Evolutionary conservation across 2,329 filamentous ascomycete species (phyloP), one percentile per base, ranked within the genome.

Genomic region (Phialophora expanda): DNA sequence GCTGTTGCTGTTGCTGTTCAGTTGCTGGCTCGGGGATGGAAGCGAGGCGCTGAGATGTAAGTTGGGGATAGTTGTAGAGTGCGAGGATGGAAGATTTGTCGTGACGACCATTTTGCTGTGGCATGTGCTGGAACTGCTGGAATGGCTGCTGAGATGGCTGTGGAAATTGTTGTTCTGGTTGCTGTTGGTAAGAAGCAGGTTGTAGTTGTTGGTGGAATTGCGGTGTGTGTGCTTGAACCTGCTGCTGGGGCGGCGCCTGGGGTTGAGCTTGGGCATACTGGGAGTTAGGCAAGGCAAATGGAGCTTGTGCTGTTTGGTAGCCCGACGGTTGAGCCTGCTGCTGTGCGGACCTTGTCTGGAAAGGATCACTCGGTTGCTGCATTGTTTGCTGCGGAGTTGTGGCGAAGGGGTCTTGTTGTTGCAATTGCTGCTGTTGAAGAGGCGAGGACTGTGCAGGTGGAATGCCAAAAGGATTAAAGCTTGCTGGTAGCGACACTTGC

Each of bases 61-160:
- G 63, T 34, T 73, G 71, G 38, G 79, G 77, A 61, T 82, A 76
- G 62, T 79, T 81, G 69, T 82, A 83, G 12, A 83, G 73, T 14
- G 81, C 78, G 41, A 83, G 74, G 55, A 83, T 83, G 59, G 77
- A 79, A 44, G 75, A 77, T 69, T 82, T 83, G 65, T 83, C 79
- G 66, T 82, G 74, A 41, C 78, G 76, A 22, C 78, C 76, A 3
- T 79, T 81, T 51, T 75, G 75, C 69, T 82, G 81, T 4, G 77
- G 70, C 30, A 70, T 70, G n/a, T 80, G 72, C 34, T 69, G 70
- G 22, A 70, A 70, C 48, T 55, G 58, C 55, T 41, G 69, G 46
- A 66, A 60, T 57, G 67, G 68, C 28, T 70, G 68, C 56, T 59
- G 56, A 24, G 20, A 7, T 34, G 32, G 53, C 8, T 30, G 53